These are phyloP conservation scores for Beauveria medogensis DNA, from an alignment of 2,329 filamentous ascomycete genomes.

Conservation along the genomic window DNA sequence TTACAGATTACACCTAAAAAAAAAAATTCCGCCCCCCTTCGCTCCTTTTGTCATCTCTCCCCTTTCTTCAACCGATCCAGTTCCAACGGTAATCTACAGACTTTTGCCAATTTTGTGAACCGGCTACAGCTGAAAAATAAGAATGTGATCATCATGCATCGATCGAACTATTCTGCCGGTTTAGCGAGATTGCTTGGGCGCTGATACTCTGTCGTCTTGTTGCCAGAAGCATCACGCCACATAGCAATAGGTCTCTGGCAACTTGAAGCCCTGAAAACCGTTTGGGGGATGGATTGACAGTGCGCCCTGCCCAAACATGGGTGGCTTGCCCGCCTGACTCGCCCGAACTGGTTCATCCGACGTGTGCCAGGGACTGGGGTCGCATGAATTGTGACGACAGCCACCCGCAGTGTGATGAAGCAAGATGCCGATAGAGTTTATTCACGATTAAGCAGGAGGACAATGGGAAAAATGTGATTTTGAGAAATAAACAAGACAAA, in stretches of 20 bases:
- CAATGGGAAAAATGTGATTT: background rate
- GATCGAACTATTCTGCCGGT: background rate
- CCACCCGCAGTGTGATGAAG: background rate
- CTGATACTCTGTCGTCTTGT: background rate
- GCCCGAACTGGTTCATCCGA: constrained; percentile 3
- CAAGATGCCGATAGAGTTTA: background rate
- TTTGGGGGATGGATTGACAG: background rate
- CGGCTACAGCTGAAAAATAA: background rate
- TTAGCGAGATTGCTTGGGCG: background rate
- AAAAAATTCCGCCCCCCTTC: too few species aligned
- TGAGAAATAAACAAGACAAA: background rate
- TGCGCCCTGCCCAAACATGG: background rate
- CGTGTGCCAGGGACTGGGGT: background rate
- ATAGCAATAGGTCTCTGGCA: background rate
- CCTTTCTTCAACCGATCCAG: background rate
- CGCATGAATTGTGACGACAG: background rate
- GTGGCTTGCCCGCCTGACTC: background rate
- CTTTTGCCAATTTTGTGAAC: background rate
- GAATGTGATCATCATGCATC: too few species aligned
- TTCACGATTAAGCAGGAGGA: background rate
- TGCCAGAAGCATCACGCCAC: background rate
- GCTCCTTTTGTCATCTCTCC: background rate
- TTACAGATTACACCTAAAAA: background rate
- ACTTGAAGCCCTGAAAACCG: background rate
- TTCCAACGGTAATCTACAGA: background rate